Conservation (phyloP, 768 basidiomycete genomes). For the Dendrothele bispora region DNA sequence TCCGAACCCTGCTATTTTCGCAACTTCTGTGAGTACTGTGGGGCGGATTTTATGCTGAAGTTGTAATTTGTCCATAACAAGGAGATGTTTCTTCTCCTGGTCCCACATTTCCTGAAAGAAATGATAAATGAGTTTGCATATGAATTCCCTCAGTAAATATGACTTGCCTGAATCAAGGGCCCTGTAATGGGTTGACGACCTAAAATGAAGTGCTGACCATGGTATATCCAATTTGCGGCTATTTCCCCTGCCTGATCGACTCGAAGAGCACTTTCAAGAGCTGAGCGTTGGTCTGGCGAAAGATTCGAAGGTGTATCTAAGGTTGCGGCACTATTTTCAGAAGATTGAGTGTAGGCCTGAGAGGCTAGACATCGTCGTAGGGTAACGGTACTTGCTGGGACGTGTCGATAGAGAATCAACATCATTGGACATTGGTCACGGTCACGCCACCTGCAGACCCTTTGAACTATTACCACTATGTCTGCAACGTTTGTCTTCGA, state of each 20-base stretch:
- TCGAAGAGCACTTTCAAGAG: constrained; percentile 69
- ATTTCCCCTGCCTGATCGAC: constrained; percentile 97
- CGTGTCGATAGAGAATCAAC: not conserved
- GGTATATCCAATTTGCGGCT: constrained; percentile 95
- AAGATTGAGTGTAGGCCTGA: constrained; percentile 44
- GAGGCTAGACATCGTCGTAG: constrained; percentile 33
- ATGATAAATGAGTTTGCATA: no score
- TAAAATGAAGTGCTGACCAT: constrained; percentile 79
- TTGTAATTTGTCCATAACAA: constrained; percentile 83
- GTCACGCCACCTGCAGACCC: constrained; percentile 2
- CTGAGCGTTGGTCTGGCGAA: constrained; percentile 44
- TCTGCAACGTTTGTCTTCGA: constrained; percentile 36
- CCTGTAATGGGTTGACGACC: constrained; percentile 55
- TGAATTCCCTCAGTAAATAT: not conserved
- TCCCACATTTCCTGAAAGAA: constrained; percentile 91
- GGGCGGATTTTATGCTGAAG: constrained; percentile 83
- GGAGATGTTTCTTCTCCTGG: constrained; percentile 89
- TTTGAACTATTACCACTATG: constrained; percentile 27
- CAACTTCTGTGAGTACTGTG: constrained; percentile 79
- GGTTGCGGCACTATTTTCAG: constrained; percentile 38
- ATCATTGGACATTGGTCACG: not conserved
- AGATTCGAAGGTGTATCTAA: constrained; percentile 58
- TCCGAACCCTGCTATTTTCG: constrained; percentile 85
- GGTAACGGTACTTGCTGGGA: not conserved
- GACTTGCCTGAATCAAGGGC: constrained; percentile 72